Evolutionary conservation across 345 rosid species (phyloP).

Genomic region (Eucalyptus camaldulensis): DNA sequence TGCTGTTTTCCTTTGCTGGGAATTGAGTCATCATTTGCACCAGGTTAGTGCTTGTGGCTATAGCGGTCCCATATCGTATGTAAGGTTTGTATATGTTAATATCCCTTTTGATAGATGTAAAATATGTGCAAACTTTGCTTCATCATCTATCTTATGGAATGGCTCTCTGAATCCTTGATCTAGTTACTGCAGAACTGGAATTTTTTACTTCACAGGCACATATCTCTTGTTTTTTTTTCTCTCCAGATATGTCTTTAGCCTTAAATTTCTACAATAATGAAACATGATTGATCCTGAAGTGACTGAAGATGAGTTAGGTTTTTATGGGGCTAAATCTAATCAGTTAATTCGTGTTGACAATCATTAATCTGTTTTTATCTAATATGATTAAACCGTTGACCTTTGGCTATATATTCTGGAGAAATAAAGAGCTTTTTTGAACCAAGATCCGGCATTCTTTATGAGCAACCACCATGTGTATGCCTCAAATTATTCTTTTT

Average conservation of each 20-base stretch:
- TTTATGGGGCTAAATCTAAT: not conserved
- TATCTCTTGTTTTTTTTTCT: not conserved
- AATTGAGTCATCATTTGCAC: constrained; percentile 65
- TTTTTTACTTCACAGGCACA: not conserved
- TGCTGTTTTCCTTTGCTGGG: constrained; percentile 76
- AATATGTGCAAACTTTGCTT: not conserved
- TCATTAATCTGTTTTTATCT: not conserved
- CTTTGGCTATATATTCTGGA: not conserved
- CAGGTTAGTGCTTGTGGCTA: constrained; percentile 35
- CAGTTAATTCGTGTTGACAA: not conserved
- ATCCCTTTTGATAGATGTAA: not conserved
- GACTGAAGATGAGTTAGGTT: not conserved
- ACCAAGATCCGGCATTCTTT: not conserved
- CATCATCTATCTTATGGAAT: not conserved
- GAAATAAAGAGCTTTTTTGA: not conserved
- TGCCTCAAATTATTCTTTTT: not conserved
- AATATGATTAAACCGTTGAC: not conserved
- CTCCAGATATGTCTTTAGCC: not conserved
- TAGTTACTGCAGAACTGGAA: not conserved
- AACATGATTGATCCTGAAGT: not conserved
- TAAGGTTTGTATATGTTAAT: not conserved
- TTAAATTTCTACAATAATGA: not conserved
- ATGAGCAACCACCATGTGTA: not conserved
- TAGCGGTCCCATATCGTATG: not conserved
- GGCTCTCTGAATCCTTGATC: not conserved